Percentiles rank a stretch among this genome's conserved stretches.
Evolutionary conservation across 2,329 filamentous ascomycete genomes (phyloP).

Genomic region (Aspergillus sp.): DNA sequence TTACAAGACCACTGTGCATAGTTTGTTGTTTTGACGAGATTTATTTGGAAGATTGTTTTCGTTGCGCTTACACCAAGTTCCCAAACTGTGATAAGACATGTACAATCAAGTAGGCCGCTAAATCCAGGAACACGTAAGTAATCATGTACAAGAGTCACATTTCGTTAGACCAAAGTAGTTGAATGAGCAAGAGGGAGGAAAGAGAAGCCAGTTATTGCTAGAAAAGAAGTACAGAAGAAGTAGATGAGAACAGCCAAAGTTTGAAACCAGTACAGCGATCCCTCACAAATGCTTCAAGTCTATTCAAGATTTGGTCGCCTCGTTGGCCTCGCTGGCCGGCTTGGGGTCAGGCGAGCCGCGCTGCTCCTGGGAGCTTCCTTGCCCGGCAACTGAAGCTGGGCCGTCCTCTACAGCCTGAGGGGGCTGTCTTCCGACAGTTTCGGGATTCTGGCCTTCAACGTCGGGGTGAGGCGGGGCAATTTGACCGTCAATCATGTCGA

Average conservation of each 20-base stretch:
- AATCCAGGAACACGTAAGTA: slow-evolving; percentile 4
- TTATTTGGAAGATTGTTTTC: slow-evolving; percentile 33
- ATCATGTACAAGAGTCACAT: slow-evolving; percentile 22
- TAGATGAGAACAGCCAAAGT: slow-evolving; percentile 11
- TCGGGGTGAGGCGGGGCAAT: slow-evolving; percentile 58
- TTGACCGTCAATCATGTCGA: slow-evolving; percentile 50
- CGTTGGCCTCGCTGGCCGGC: slow-evolving; percentile 51
- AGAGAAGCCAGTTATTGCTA: slow-evolving; percentile 12
- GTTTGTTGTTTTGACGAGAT: slow-evolving; percentile 30
- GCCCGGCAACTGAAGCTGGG: slow-evolving; percentile 44
- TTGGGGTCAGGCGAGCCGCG: slow-evolving; percentile 43
- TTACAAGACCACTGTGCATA: slow-evolving; percentile 37
- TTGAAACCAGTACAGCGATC: slow-evolving; percentile 14
- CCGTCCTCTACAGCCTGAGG: slow-evolving; percentile 39
- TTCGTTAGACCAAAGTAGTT: slow-evolving; percentile 20
- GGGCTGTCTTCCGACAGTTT: slow-evolving; percentile 51
- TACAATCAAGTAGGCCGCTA: slow-evolving; percentile 8
- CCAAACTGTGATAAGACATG: neutral
- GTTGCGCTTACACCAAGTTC: slow-evolving; percentile 20
- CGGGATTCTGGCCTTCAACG: slow-evolving; percentile 60
- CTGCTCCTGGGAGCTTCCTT: slow-evolving; percentile 41
- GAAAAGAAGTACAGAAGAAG: slow-evolving; percentile 21
- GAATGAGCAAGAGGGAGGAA: neutral
- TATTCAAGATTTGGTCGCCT: slow-evolving; percentile 43
- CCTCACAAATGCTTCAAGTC: slow-evolving; percentile 23